Percentiles rank a stretch among this genome's conserved stretches.
Conservation (phyloP, 768 basidiomycete genomes). For the Podaxis sp. region DNA sequence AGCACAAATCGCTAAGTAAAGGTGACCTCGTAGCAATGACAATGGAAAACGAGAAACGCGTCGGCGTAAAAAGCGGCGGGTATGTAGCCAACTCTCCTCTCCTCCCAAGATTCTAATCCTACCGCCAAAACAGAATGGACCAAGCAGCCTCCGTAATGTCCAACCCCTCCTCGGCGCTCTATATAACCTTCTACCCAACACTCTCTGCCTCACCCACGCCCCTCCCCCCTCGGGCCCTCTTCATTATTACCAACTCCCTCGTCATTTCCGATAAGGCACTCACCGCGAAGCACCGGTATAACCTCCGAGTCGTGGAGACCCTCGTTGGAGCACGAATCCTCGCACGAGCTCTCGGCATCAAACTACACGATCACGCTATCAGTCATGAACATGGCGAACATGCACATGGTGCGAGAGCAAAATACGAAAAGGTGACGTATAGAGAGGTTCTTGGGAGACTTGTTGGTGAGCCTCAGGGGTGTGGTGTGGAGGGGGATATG, state of each 20-base stretch:
- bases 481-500: conserved; percentile 44
- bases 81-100: conserved; percentile 25
- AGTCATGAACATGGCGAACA: background rate
- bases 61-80: conserved; percentile 80
- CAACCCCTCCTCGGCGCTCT: conserved; percentile 63
- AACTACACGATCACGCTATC: conserved; percentile 27
- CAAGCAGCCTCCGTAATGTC: conserved; percentile 87
- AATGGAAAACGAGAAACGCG: conserved; percentile 80
- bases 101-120: background rate
- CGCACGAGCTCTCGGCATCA: conserved; percentile 50
- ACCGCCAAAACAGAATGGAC: conserved; percentile 59
- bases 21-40: conserved; percentile 74
- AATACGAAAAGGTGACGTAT: conserved; percentile 39
- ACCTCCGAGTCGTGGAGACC: conserved; percentile 89
- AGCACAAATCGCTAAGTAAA: conserved; percentile 40
- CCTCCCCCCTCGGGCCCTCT: conserved; percentile 52
- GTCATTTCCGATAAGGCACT: conserved; percentile 78
- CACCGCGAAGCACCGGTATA: conserved; percentile 75
- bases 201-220: conserved; percentile 64
- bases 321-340: conserved; percentile 76
- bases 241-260: conserved; percentile 81
- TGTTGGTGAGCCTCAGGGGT: conserved; percentile 40
- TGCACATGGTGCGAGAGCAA: conserved; percentile 26
- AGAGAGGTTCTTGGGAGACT: conserved; percentile 63
- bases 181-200: conserved; percentile 77